Evolutionary conservation across 2,329 filamentous ascomycete species (phyloP), one percentile per base, ranked within the genome.

Genomic region (Aspergillus bombycis): DNA sequence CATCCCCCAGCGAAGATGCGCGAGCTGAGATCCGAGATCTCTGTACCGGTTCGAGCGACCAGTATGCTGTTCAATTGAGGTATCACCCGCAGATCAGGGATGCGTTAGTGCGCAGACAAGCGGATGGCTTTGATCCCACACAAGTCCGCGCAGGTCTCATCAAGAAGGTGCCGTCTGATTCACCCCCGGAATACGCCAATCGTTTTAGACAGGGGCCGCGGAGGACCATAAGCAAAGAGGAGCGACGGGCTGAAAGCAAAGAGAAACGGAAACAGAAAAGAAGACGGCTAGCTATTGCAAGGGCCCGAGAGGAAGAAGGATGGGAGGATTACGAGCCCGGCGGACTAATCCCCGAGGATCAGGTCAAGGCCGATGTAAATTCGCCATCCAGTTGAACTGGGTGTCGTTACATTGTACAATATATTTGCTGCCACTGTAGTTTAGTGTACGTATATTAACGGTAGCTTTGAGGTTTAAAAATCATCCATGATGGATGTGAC

Each of bases 51-150:
- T 74, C 75, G 14, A 66, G 71, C 45, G 72, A 77, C 60, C 64
- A 72, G 48, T 74, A 69, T 63, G 77, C 77, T 21, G 60, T 71
- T 26, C 67, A 65, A 50, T 61, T 79, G 36, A 71, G 68, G 58
- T 69, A 71, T 60, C 74, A 79, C 64, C 71, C 74, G 3, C 67
- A 63, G 9, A 67, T 77, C 45, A 60, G 65, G 26, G 65, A 65
- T 58, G 62, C 57, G 19, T 23, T 48, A n/a, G 48, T 58, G 19
- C 55, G 36, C 14, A 54, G 55, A 43, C 50, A 41, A 14, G 38
- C 36, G 11, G 62, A 59, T 48, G 60, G 58, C 36, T 28, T 46
- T 16, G 56, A 58, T n/a, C 34, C 34, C 19, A 26, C 38, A 46
- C 26, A 10, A 36, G 52, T 50, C 30, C 46, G 16, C 10, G 26